These are phyloP conservation scores for Diaporthe ampelina DNA, from an alignment of 2,329 filamentous ascomycete species.

Conservation along the genomic window DNA sequence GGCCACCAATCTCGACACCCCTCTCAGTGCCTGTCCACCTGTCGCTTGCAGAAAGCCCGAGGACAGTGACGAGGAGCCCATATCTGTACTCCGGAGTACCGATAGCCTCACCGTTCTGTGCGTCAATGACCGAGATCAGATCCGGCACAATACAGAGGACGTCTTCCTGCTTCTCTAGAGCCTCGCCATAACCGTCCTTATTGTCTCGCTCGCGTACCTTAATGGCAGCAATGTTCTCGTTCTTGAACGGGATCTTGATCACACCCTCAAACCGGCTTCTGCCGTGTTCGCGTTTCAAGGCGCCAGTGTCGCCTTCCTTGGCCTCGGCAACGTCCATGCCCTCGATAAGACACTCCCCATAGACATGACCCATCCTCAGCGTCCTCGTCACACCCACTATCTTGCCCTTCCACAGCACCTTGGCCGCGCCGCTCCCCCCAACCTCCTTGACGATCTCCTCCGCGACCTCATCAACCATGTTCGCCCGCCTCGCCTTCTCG, in stretches of 20 bases:
- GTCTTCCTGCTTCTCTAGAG: constrained; percentile 56
- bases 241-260: constrained; percentile 77
- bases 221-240: constrained; percentile 78
- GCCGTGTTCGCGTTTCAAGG: constrained; percentile 47
- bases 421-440: constrained; percentile 66
- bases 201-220: constrained; percentile 44
- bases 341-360: constrained; percentile 71
- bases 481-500: constrained; percentile 61
- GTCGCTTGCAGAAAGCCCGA: constrained; percentile 61
- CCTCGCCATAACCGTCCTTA: constrained; percentile 46
- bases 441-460: constrained; percentile 71
- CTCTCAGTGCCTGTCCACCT: constrained; percentile 60
- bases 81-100: constrained; percentile 71
- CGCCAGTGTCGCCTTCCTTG: constrained; percentile 29
- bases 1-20: constrained; percentile 65
- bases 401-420: constrained; percentile 74
- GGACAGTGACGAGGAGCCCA: constrained; percentile 63
- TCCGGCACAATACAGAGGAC: constrained; percentile 70
- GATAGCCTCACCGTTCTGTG: constrained; percentile 68
- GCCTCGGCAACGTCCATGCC: constrained; percentile 54
- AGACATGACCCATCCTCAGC: constrained; percentile 69
- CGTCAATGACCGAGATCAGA: constrained; percentile 68
- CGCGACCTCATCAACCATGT: constrained; percentile 66
- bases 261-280: constrained; percentile 55
- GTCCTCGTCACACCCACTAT: constrained; percentile 72